Percentiles rank a stretch among this genome's conserved stretches.
Evolutionary conservation across 2,329 filamentous ascomycete species (phyloP).

Genomic region (Colletotrichum sp.): DNA sequence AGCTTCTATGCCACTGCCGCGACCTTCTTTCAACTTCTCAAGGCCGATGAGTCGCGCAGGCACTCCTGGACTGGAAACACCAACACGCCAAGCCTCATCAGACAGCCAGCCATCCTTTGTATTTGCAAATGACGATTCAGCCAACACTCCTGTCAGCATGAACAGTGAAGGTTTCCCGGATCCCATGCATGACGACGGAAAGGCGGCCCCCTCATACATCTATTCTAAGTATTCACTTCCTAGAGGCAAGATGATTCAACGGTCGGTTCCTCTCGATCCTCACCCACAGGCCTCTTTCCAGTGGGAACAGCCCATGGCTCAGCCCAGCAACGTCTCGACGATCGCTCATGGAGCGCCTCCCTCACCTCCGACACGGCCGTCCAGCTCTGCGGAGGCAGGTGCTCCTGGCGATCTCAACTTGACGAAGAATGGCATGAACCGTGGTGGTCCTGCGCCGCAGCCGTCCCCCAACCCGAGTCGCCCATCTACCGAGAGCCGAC

Average conservation of each 20-base stretch:
- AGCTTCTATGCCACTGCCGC: slow-evolving; percentile 69
- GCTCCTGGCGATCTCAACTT: slow-evolving; percentile 42
- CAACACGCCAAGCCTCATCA: slow-evolving; percentile 66
- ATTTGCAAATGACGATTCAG: slow-evolving; percentile 64
- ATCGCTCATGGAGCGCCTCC: slow-evolving; percentile 56
- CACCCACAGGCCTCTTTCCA: slow-evolving; percentile 59
- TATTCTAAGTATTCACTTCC: slow-evolving; percentile 87
- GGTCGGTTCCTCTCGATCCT: slow-evolving; percentile 65
- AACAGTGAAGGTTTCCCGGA: slow-evolving; percentile 72
- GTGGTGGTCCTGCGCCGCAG: slow-evolving; percentile 39
- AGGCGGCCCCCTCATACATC: slow-evolving; percentile 74
- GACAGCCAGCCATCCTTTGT: slow-evolving; percentile 71
- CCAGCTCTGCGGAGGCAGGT: slow-evolving; percentile 55
- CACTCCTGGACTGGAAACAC: slow-evolving; percentile 62
- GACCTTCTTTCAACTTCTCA: slow-evolving; percentile 91
- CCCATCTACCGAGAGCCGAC: slow-evolving; percentile 49
- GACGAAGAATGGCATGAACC: slow-evolving; percentile 52
- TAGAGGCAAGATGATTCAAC: slow-evolving; percentile 78
- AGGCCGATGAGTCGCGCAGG: slow-evolving; percentile 81
- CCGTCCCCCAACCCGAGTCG: slow-evolving; percentile 50
- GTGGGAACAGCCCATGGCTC: slow-evolving; percentile 63
- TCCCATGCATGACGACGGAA: slow-evolving; percentile 48
- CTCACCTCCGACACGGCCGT: slow-evolving; percentile 65
- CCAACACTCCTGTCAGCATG: slow-evolving; percentile 75
- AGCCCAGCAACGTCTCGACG: slow-evolving; percentile 47